These are phyloP conservation scores for Ceratobasidium sp. DNA, from an alignment of 1,284 basidiomycete species.

Conservation along the genomic window DNA sequence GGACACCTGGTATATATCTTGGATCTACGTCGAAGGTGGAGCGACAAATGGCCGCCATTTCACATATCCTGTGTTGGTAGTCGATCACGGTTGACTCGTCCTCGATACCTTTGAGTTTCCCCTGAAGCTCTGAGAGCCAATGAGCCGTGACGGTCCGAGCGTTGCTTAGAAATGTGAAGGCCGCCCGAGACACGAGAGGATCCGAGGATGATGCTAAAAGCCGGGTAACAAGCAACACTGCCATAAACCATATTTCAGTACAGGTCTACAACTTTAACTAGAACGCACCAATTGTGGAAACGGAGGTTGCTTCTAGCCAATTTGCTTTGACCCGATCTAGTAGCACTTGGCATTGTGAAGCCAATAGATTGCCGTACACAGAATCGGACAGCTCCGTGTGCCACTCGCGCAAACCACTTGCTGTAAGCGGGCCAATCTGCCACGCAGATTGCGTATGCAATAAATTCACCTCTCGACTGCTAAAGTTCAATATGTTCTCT, in stretches of 20 bases:
- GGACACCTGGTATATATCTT: background rate
- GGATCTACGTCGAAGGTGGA: constrained; percentile 40
- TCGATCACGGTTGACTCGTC: constrained; percentile 1
- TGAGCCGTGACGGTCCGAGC: background rate
- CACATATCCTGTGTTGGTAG: constrained; percentile 32
- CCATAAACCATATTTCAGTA: background rate
- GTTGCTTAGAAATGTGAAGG: constrained; percentile 4
- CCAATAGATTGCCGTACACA: constrained; percentile 13
- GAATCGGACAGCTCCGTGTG: constrained; percentile 16
- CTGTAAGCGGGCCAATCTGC: constrained; percentile 37
- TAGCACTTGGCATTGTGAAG: background rate
- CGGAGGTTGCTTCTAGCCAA: constrained; percentile 22
- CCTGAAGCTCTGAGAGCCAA: constrained; percentile 10
- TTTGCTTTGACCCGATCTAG: constrained; percentile 23
- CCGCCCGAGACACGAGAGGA: background rate
- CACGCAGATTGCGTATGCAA: constrained; percentile 53
- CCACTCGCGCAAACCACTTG: constrained; percentile 14
- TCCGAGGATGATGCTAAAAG: constrained; percentile 8
- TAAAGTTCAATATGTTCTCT: constrained; percentile 51
- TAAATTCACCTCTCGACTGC: constrained; percentile 51
- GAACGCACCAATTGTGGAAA: constrained; percentile 5
- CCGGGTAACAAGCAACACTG: constrained; percentile 24
- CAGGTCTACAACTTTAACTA: background rate
- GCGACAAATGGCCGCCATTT: constrained; percentile 39
- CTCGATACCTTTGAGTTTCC: background rate